Evolutionary conservation across 768 basidiomycete species (phyloP).

Genomic region (Naematelia aurantialba): DNA sequence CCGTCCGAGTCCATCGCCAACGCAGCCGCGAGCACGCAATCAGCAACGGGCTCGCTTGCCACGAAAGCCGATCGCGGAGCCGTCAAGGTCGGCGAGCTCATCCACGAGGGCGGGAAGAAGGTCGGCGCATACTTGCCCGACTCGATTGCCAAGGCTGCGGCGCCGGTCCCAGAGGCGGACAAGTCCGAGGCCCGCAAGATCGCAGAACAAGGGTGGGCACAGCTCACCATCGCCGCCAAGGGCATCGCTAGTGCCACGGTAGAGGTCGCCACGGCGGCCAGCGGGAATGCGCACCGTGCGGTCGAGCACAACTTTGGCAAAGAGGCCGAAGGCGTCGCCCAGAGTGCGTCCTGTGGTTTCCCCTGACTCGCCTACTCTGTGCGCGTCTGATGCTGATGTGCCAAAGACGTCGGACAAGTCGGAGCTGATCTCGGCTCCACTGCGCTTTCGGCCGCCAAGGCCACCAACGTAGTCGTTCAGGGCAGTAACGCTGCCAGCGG

Average conservation of each 20-base stretch:
- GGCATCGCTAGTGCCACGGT: conserved; percentile 33
- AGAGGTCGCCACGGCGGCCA: conserved; percentile 28
- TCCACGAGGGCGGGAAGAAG: conserved; percentile 39
- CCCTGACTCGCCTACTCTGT: background rate
- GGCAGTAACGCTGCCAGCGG: conserved; percentile 34
- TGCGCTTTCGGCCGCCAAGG: conserved; percentile 24
- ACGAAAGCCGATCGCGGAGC: conserved; percentile 27
- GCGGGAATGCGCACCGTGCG: conserved; percentile 41
- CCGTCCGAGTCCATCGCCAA: conserved; percentile 15
- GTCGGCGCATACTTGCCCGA: conserved; percentile 33
- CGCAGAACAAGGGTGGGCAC: conserved; percentile 35
- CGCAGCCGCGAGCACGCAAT: background rate
- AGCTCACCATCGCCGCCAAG: conserved; percentile 35
- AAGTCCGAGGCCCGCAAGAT: conserved; percentile 30
- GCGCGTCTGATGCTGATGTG: background rate
- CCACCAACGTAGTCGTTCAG: conserved; percentile 36
- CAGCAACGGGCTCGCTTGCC: conserved; percentile 22
- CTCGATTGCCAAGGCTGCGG: conserved; percentile 14
- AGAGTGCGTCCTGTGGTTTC: conserved; percentile 38
- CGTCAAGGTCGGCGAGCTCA: conserved; percentile 15
- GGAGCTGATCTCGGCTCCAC: conserved; percentile 39
- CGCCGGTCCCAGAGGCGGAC: conserved; percentile 27
- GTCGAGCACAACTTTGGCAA: conserved; percentile 42
- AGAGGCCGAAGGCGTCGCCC: conserved; percentile 38
- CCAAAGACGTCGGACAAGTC: conserved; percentile 37